Conservation (phyloP, 2,329 filamentous ascomycete genomes). For the Epichloe sp. region DNA sequence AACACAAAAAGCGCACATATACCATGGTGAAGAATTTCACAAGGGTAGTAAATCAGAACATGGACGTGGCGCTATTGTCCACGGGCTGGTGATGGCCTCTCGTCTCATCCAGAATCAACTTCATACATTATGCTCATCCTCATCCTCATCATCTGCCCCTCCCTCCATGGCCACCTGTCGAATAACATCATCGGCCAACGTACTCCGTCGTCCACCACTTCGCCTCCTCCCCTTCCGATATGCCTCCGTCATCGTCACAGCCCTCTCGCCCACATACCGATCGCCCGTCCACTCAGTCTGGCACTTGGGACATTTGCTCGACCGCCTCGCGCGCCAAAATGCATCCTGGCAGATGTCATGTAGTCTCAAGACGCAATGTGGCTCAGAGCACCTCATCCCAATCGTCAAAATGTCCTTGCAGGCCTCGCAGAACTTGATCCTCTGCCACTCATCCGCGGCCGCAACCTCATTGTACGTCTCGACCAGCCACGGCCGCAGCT, state of each 20-base stretch:
- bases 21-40: no score
- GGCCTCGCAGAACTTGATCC: conserved; percentile 76
- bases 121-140: neutral
- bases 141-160: conserved; percentile 1
- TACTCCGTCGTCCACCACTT: conserved; percentile 19
- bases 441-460: conserved; percentile 47
- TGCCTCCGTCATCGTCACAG: conserved; percentile 39
- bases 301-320: conserved; percentile 52
- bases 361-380: conserved; percentile 55
- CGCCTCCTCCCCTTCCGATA: conserved; percentile 31
- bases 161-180: conserved; percentile 11
- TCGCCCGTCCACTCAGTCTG: conserved; percentile 34
- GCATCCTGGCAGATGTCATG: conserved; percentile 65
- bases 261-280: conserved; percentile 42
- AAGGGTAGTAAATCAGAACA: no score
- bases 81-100: no score
- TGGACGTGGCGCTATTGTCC: no score
- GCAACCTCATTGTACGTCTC: conserved; percentile 76
- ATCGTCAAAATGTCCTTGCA: conserved; percentile 84
- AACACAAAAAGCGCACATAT: no score
- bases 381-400: conserved; percentile 61
- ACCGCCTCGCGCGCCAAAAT: conserved; percentile 55
- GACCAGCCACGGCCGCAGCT: conserved; percentile 72
- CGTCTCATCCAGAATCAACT: no score
- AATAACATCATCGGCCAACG: conserved; percentile 22